These are phyloP conservation scores for Lentinula guzmanii DNA, from an alignment of 768 basidiomycete species.

Conservation along the genomic window DNA sequence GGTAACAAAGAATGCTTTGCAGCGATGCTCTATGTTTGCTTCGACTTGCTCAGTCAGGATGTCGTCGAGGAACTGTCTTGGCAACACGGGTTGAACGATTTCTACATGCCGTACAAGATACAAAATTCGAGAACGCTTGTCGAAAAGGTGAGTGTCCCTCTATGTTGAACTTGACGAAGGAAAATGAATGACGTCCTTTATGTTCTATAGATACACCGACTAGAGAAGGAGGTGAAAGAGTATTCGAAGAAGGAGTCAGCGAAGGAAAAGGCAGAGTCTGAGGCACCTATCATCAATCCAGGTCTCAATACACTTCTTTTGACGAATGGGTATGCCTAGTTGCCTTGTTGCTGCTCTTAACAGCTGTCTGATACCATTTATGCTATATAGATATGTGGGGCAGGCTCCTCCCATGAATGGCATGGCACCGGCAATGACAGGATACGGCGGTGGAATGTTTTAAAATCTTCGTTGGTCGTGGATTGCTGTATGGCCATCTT, in stretches of 20 bases:
- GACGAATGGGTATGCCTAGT: slow-evolving; percentile 66
- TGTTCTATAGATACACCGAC: slow-evolving; percentile 50
- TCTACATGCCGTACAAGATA: slow-evolving; percentile 94
- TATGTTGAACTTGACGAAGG: neutral
- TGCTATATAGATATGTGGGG: slow-evolving; percentile 43
- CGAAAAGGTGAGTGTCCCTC: slow-evolving; percentile 50
- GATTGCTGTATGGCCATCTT: neutral
- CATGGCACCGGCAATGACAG: slow-evolving; percentile 67
- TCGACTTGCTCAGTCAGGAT: slow-evolving; percentile 91
- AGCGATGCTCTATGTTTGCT: slow-evolving; percentile 84
- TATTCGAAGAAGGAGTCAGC: slow-evolving; percentile 78
- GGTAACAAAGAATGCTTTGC: slow-evolving; percentile 99
- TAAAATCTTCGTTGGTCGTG: slow-evolving; percentile 16
- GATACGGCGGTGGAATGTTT: slow-evolving; percentile 37
- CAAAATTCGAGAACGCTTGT: slow-evolving; percentile 79
- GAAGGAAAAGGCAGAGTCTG: slow-evolving; percentile 86
- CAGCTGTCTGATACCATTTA: slow-evolving; percentile 7
- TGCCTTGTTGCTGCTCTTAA: slow-evolving; percentile 7
- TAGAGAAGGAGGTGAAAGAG: slow-evolving; percentile 90
- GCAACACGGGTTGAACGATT: slow-evolving; percentile 95
- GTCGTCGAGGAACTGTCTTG: slow-evolving; percentile 93
- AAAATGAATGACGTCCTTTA: neutral
- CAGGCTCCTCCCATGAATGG: slow-evolving; percentile 71
- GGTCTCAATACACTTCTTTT: slow-evolving; percentile 58
- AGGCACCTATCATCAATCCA: slow-evolving; percentile 85